Evolutionary conservation across 1,139 yeast species (phyloP).

Genomic region (Yamadazyma friedrichii): DNA sequence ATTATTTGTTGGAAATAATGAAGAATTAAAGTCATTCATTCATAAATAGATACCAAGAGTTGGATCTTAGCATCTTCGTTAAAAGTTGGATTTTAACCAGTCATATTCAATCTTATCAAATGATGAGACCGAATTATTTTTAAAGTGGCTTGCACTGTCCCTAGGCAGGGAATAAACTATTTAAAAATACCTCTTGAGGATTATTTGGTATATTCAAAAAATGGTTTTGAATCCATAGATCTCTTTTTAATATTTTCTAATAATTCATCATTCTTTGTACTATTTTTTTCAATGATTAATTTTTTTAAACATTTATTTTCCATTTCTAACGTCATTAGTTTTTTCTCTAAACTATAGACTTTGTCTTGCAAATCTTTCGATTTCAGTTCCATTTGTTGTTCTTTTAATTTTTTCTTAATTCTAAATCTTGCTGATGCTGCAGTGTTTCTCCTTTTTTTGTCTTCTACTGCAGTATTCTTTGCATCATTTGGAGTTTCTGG

Average conservation of each 20-base stretch:
- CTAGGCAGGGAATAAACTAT: not conserved
- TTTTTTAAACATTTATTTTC: conserved; percentile 63
- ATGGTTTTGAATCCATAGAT: conserved; percentile 34
- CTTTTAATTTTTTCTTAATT: conserved; percentile 77
- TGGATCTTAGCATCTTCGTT: conserved; percentile 34
- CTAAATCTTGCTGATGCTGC: conserved; percentile 83
- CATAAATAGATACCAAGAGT: conserved; percentile 21
- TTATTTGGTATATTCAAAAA: conserved; percentile 30
- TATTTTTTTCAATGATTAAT: conserved; percentile 58
- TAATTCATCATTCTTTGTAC: conserved; percentile 39
- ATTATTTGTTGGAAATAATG: conserved; percentile 16
- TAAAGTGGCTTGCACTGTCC: not conserved
- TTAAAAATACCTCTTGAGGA: too few relatives aligned
- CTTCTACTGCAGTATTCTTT: conserved; percentile 20
- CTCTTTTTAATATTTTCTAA: conserved; percentile 43
- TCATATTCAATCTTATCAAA: not conserved
- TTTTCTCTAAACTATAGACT: conserved; percentile 58
- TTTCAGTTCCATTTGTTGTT: conserved; percentile 77
- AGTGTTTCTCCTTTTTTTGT: conserved; percentile 72
- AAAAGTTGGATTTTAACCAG: conserved; percentile 39
- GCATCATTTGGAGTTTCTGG: not conserved
- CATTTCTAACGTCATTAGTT: conserved; percentile 58
- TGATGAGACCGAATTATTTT: not conserved
- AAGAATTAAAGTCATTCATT: conserved; percentile 15
- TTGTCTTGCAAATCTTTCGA: conserved; percentile 62